A percentile compares a stretch with the other conserved stretches of the same genome.
phyloP scores from a whole-genome alignment of 306 rosid species.

The Glycine soja region DNA sequence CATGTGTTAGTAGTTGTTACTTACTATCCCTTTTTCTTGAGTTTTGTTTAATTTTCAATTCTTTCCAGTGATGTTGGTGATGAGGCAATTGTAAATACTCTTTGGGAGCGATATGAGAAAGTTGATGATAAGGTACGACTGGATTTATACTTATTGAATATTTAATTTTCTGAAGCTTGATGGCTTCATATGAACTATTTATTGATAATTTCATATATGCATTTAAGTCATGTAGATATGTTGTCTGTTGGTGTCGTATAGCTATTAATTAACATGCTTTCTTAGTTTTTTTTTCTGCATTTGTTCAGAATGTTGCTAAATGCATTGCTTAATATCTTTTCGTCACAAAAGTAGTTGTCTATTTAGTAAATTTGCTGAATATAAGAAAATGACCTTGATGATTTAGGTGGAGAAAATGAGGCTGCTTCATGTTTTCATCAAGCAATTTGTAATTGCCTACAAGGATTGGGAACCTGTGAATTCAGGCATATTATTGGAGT shows the following conservation, averaged over 20 bases:
- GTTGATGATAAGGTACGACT: slow-evolving; percentile 77
- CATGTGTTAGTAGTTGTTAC: slow-evolving; percentile 8
- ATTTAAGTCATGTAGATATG: slow-evolving; percentile 16
- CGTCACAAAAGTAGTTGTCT: slow-evolving; percentile 27
- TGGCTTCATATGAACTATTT: slow-evolving; percentile 36
- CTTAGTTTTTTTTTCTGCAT: slow-evolving; percentile 22
- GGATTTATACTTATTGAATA: slow-evolving; percentile 36
- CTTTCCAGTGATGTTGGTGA: slow-evolving; percentile 83
- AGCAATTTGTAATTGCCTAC: slow-evolving; percentile 81
- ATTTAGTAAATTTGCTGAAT: slow-evolving; percentile 26
- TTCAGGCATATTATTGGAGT: slow-evolving; percentile 64
- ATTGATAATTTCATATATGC: slow-evolving; percentile 8
- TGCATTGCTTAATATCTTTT: slow-evolving; percentile 31
- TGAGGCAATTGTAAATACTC: slow-evolving; percentile 85
- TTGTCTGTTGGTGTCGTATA: slow-evolving; percentile 16
- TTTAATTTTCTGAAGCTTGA: slow-evolving; percentile 40
- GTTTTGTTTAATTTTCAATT: slow-evolving; percentile 40
- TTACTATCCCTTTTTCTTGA: slow-evolving; percentile 31
- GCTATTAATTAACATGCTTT: neutral
- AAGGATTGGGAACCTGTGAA: slow-evolving; percentile 87
- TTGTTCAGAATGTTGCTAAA: slow-evolving; percentile 20
- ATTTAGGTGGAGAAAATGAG: slow-evolving; percentile 86
- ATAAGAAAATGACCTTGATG: slow-evolving; percentile 38
- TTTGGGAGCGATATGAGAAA: slow-evolving; percentile 88
- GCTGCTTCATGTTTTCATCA: slow-evolving; percentile 84